Evolutionary conservation across 495 filamentous ascomycete genomes (phyloP).

Genomic region (Penicillium coffeae): DNA sequence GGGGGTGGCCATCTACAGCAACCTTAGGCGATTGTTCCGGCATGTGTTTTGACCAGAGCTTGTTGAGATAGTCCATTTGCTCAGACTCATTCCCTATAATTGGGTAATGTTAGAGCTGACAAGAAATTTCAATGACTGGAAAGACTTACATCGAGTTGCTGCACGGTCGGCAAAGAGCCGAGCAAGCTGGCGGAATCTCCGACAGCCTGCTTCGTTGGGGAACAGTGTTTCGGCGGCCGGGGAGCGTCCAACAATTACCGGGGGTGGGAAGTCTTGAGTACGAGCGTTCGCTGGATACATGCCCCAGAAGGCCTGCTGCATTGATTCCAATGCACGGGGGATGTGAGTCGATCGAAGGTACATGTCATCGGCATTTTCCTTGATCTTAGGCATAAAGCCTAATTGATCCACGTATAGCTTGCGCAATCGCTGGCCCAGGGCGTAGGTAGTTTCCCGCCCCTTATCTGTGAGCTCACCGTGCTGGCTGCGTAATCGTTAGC

Average conservation of each 20-base stretch:
- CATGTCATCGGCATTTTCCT: constrained; percentile 62
- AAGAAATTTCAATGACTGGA: neutral
- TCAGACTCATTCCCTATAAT: constrained; percentile 63
- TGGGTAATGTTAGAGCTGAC: neutral
- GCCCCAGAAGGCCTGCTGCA: constrained; percentile 86
- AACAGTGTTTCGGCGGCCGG: constrained; percentile 84
- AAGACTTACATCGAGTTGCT: constrained; percentile 60
- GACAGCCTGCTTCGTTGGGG: constrained; percentile 84
- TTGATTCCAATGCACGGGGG: constrained; percentile 77
- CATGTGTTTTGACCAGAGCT: constrained; percentile 77
- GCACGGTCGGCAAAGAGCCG: constrained; percentile 78
- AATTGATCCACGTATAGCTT: constrained; percentile 87
- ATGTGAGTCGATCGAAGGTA: constrained; percentile 86
- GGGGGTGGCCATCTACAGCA: constrained; percentile 77
- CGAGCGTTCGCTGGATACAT: constrained; percentile 77
- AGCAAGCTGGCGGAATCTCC: constrained; percentile 75
- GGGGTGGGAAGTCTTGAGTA: constrained; percentile 59
- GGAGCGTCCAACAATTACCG: constrained; percentile 69
- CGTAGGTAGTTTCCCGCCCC: constrained; percentile 78
- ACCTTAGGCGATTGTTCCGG: constrained; percentile 61
- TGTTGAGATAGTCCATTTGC: constrained; percentile 83
- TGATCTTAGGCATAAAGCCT: constrained; percentile 69
- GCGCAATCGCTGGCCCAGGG: constrained; percentile 73
- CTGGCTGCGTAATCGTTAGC: constrained; percentile 44
- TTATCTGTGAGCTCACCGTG: constrained; percentile 85